A percentile compares a stretch with the other conserved stretches of the same genome.
These are phyloP conservation scores for Xylariomycetidae sp. DNA, from an alignment of 2,329 filamentous ascomycete genomes.

Conservation along the genomic window DNA sequence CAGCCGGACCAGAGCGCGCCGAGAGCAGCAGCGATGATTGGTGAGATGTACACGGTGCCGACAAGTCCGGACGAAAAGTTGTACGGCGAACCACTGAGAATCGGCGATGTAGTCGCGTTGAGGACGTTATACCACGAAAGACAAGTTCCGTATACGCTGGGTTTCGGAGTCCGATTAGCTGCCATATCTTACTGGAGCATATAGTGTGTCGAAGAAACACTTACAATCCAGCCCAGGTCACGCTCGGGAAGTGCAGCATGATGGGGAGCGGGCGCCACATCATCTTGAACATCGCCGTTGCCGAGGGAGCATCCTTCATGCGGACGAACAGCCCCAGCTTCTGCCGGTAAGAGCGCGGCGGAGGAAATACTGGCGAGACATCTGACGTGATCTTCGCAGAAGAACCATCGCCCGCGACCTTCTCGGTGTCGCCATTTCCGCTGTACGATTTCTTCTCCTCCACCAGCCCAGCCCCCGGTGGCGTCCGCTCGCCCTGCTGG, in stretches of 20 bases:
- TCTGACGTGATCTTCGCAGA: background rate
- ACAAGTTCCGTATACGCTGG: constrained; percentile 32
- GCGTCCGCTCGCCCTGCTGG: background rate
- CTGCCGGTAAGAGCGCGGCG: background rate
- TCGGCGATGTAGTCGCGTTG: constrained; percentile 33
- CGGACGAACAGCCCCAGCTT: background rate
- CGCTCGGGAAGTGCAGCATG: constrained; percentile 30
- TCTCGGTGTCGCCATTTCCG: background rate
- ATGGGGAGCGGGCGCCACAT: background rate
- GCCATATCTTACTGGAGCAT: no score
- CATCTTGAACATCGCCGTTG: background rate
- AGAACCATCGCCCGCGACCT: background rate
- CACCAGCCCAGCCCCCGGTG: no score
- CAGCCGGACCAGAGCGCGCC: constrained; percentile 25
- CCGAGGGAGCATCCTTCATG: background rate
- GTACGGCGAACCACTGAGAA: constrained; percentile 28
- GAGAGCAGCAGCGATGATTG: background rate
- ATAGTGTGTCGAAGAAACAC: no score
- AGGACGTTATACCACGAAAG: constrained; percentile 34
- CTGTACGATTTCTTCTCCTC: background rate
- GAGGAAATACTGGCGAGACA: background rate
- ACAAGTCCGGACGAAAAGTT: constrained; percentile 31
- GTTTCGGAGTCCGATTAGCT: no score
- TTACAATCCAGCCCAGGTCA: constrained; percentile 35
- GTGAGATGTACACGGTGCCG: constrained; percentile 24